Percentiles rank a stretch among this genome's conserved stretches.
phyloP scores from a whole-genome alignment of 148 eudicot species.

The Heliamphora exappendiculata region DNA sequence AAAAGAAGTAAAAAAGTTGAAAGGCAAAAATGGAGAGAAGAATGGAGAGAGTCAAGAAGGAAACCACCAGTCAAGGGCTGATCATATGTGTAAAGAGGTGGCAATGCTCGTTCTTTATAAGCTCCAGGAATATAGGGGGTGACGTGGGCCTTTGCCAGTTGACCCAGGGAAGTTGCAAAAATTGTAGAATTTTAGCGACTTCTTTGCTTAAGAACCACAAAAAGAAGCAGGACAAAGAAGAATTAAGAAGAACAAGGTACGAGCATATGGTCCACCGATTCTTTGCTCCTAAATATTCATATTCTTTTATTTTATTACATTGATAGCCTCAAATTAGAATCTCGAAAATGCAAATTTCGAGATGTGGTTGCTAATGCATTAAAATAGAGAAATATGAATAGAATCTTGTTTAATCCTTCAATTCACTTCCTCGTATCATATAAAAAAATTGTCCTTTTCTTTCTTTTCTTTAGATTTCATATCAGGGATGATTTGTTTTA shows the following conservation, averaged over 20 bases:
- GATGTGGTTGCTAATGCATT: no score
- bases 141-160: constrained; percentile 52
- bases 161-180: constrained; percentile 25
- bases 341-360: no score
- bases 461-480: constrained; percentile 9
- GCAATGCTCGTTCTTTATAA: constrained; percentile 45
- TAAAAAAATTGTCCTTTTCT: not conserved
- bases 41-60: not conserved
- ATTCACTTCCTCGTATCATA: not conserved
- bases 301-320: no score
- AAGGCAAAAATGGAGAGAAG: not conserved
- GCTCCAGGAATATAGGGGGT: constrained; percentile 31
- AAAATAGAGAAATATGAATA: no score
- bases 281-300: no score
- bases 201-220: constrained; percentile 38
- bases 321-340: no score
- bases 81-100: constrained; percentile 38
- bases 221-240: constrained; percentile 13
- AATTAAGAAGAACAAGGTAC: constrained; percentile 9
- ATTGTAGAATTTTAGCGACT: constrained; percentile 29
- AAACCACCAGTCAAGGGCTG: constrained; percentile 20
- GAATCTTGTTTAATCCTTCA: constrained; percentile 4
- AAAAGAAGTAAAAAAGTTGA: not conserved
- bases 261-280: no score
- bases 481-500: constrained; percentile 13